Evolutionary conservation across 345 rosid genomes (phyloP).

Genomic region (Brassica rapa): DNA sequence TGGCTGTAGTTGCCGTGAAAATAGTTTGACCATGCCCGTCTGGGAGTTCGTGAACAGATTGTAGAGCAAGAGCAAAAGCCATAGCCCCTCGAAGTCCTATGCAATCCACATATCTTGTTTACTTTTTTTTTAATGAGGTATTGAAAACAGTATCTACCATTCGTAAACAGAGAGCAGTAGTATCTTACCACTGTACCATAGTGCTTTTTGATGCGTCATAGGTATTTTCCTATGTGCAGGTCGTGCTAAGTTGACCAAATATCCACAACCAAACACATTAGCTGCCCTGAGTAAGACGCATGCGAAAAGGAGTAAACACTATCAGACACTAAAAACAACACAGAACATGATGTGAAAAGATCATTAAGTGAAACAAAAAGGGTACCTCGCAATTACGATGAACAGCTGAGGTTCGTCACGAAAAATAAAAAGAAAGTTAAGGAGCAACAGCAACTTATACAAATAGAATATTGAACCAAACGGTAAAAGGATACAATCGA

Average conservation of each 20-base stretch:
- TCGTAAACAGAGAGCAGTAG: constrained; percentile 5
- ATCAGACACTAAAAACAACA: constrained; percentile 18
- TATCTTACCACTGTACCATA: constrained; percentile 94
- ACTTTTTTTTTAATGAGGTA: constrained; percentile 3
- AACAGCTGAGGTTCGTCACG: constrained; percentile 58
- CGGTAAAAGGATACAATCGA: constrained; percentile 89
- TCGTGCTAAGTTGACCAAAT: constrained; percentile 81
- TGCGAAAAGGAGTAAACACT: constrained; percentile 32
- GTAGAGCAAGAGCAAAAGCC: constrained; percentile 99
- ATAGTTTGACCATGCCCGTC: constrained; percentile 97
- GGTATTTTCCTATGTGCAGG: constrained; percentile 74
- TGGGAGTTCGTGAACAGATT: constrained; percentile 91
- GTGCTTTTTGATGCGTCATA: constrained; percentile 88
- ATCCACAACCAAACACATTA: constrained; percentile 92
- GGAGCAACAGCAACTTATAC: constrained; percentile 43
- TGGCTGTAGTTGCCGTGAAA: constrained; percentile 93
- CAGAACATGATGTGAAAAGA: neutral
- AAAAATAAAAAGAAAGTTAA: constrained; percentile 43
- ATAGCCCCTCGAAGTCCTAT: constrained; percentile 93
- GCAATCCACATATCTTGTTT: constrained; percentile 30
- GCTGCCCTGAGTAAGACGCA: constrained; percentile 65
- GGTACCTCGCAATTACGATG: constrained; percentile 88
- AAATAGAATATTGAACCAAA: constrained; percentile 11
- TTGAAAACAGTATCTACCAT: constrained; percentile 17
- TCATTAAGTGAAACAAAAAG: constrained; percentile 4